Percentiles rank a stretch among this genome's conserved stretches.
Evolutionary conservation across 345 rosid genomes (phyloP).

Genomic region (Corymbia maculata): DNA sequence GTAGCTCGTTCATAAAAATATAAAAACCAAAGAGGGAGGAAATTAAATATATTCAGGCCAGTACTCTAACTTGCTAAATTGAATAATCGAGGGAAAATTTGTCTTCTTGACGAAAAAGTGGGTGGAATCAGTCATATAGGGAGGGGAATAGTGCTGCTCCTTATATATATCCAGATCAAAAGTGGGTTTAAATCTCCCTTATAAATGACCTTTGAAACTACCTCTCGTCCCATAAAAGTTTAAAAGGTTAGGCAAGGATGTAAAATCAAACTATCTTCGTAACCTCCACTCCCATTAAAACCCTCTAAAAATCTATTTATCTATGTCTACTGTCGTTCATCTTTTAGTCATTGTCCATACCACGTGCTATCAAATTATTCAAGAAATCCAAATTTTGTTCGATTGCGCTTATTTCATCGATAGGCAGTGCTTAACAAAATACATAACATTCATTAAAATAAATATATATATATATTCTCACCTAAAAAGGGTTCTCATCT

Average conservation of each 20-base stretch:
- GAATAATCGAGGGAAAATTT: background rate
- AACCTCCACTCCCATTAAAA: background rate
- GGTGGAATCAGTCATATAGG: background rate
- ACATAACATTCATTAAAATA: background rate
- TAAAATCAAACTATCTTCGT: background rate
- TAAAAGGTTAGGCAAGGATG: background rate
- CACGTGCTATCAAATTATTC: background rate
- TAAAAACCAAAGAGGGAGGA: background rate
- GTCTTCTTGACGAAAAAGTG: no score
- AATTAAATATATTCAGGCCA: no score
- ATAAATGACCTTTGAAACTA: background rate
- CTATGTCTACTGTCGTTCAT: background rate
- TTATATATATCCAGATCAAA: background rate
- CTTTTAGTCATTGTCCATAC: background rate
- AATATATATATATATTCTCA: no score
- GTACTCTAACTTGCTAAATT: background rate
- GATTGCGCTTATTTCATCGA: background rate
- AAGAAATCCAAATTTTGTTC: background rate
- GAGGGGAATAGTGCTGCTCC: background rate
- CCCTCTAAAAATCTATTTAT: background rate
- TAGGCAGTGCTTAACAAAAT: background rate
- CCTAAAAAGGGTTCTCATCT: no score
- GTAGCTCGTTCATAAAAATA: background rate
- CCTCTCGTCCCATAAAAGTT: background rate
- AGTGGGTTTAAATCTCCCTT: background rate